phyloP scores from a whole-genome alignment of 257 asterid species.

The Fraxinus cuspidata region DNA sequence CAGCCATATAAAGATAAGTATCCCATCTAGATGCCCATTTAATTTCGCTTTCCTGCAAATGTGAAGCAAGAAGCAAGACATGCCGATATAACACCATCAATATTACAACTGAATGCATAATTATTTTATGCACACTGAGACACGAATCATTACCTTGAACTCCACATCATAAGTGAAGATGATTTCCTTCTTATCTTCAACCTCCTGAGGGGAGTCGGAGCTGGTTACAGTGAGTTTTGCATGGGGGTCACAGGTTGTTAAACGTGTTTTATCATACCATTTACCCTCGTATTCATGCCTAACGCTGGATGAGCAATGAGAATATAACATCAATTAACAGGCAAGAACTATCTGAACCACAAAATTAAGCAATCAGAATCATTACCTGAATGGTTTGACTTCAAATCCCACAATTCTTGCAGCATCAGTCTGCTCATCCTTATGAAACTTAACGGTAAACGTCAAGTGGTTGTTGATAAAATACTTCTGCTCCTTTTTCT shows the following conservation, averaged over 20 bases:
- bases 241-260: constrained; percentile 4
- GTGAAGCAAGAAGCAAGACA: neutral
- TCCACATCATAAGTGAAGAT: constrained; percentile 7
- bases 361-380: neutral
- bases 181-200: constrained; percentile 6
- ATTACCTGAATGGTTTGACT: constrained; percentile 1
- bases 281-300: constrained; percentile 2
- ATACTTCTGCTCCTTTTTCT: neutral
- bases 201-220: constrained; percentile 6
- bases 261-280: neutral
- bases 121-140: neutral
- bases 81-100: neutral
- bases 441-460: neutral
- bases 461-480: neutral
- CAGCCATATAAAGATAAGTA: constrained; percentile 4
- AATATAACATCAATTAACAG: neutral
- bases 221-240: neutral
- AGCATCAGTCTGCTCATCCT: neutral
- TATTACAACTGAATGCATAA: neutral
- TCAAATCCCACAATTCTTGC: neutral
- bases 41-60: neutral
- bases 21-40: constrained; percentile 12
- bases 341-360: neutral
- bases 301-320: neutral
- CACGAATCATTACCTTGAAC: neutral